These are phyloP conservation scores for Penicillium sp. DNA, from an alignment of 2,329 filamentous ascomycete species.

Conservation along the genomic window DNA sequence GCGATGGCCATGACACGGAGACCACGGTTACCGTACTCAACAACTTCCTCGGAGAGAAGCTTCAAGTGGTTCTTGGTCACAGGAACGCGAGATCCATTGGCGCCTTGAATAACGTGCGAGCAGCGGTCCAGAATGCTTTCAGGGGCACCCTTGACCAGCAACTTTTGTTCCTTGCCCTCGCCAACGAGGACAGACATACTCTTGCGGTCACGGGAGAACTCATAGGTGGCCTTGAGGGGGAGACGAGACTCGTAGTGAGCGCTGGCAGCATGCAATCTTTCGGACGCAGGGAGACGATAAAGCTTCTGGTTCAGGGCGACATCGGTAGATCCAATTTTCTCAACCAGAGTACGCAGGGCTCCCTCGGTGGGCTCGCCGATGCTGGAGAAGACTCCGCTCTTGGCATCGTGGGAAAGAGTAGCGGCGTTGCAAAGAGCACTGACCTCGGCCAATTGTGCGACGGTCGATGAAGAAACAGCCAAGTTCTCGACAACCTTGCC, in stretches of 20 bases:
- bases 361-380: conserved; percentile 96
- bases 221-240: conserved; percentile 79
- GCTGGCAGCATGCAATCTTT: conserved; percentile 78
- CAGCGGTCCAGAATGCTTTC: conserved; percentile 94
- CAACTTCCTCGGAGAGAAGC: conserved; percentile 74
- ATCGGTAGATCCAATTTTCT: conserved; percentile 88
- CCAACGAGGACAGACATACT: conserved; percentile 96
- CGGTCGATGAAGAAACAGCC: conserved; percentile 69
- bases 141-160: conserved; percentile 94
- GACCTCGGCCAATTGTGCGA: conserved; percentile 73
- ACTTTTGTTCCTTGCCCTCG: conserved; percentile 67
- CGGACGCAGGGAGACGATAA: conserved; percentile 49
- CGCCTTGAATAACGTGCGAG: conserved; percentile 74
- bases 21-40: conserved; percentile 87
- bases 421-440: conserved; percentile 85
- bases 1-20: conserved; percentile 94
- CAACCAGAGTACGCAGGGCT: conserved; percentile 82
- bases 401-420: conserved; percentile 75
- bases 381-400: conserved; percentile 71
- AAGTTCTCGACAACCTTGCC: conserved; percentile 70
- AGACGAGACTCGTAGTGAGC: conserved; percentile 76
- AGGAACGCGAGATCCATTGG: conserved; percentile 72
- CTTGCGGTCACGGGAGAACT: conserved; percentile 97
- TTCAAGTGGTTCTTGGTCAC: conserved; percentile 68
- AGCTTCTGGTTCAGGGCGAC: conserved; percentile 56